Base-by-base conservation (phyloP, 2,329 filamentous ascomycete genomes). In the Verticillium dahliae region DNA sequence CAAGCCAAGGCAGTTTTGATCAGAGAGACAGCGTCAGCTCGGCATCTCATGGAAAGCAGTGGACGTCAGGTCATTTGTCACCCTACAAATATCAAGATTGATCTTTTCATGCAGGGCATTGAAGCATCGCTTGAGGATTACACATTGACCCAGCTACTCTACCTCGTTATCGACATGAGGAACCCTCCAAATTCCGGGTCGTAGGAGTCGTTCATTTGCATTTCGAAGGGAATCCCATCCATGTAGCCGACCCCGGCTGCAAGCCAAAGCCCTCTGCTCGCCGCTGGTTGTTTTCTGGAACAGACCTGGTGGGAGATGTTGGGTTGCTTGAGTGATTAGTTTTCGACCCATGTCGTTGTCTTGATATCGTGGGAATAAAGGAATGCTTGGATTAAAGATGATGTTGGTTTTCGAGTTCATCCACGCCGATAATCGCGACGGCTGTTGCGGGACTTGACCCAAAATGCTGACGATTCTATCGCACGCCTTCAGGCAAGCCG, bases 191-290 rank as follows among this genome's bases (percentile, higher is more conserved):
- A n/a, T 27, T 62, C 61, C 15, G 57, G 45, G 18, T 56, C 31
- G 41, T 62, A 59, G 6, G 50, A 59, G 33, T 59, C 57, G 15
- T 62, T 56, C n/a, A 59, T 56, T 34, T 59, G 61, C 57, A 59
- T 59, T 31, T 62, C 50, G 9, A 62, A 59, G 14, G 61, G 57
- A 41, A 56, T 57, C 60, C 27, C 27, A 31, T 31, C 4, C 27
- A 5, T 5, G 27, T 31, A 31, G 27, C 27, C 27, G 27, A 4
- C 27, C 27, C 5, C 4, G 5, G 27, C 18, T 10, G 45, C 7
- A 52, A 27, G 6, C 11, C 45, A 11, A 22, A 27, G 3, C 1
- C 45, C 22, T 52, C 18, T 10, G 45, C 7, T 13, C 22, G 45
- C 15, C 13, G 13, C 39, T 14, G 39, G 9, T 10, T 52, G 9